Base-by-base conservation (phyloP, 371 early-diverging fungal species). In the Lichtheimia ornata region DNA sequence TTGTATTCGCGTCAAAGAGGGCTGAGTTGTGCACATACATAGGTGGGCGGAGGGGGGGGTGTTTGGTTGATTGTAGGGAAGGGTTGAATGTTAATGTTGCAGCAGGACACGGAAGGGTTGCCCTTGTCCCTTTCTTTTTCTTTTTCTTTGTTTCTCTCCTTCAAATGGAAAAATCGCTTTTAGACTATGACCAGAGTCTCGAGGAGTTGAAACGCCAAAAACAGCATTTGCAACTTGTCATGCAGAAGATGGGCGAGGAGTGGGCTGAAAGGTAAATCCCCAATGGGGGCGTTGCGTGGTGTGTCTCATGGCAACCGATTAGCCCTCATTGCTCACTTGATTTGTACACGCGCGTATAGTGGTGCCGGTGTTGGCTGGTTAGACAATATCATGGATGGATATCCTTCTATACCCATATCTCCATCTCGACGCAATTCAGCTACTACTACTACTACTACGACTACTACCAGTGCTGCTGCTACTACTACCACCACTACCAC, bases 301-400 rank as follows among this genome's bases (percentile, higher is more conserved):
- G 11, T 35, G 35, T 11, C 6, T 43, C 43, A 12, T 45, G 45
- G 27, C 57, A 15, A 5, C 6, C 5, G 11, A 2, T 35, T 11
- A 35, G 11, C 22, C 22, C 35, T 35, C 35, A 6, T 35, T 35
- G 35, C 20, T 58, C 44, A 24, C 41, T 56, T 6, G 35, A 35
- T 35, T n/a, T n/a, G 2, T 9, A 35, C 35, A 9, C 11, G 35
- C 9, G 11, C 9, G 28, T 40, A 24, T 22, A 79, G 79, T 70
- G 79, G 79, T 27, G 69, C 79, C 20, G 79, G 79, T 9, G 74
- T 79, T 44, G 76, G 72, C 35, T 79, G 79, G 79, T 50, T 79
- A 49, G 70, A 71, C 35, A 9, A 35, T 11, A 35, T 35, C 5
- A 35, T 35, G 35, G 35, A 35, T 35, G 35, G 9, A 4, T 35